Conservation (phyloP, 2,329 filamentous ascomycete species). For the Talaromyces sp. region DNA sequence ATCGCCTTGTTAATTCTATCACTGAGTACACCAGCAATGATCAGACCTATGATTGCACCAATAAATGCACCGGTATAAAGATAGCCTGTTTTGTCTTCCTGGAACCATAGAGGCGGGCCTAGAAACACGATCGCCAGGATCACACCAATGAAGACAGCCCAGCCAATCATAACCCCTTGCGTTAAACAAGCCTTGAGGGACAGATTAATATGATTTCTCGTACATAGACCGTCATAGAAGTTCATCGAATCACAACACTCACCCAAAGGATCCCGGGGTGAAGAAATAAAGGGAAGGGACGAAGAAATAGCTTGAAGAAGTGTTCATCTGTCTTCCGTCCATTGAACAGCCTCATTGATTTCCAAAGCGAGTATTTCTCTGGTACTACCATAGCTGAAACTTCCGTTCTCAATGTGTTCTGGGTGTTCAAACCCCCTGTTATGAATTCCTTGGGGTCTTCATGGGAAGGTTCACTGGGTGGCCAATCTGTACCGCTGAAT, state of each 20-base stretch:
- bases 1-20: constrained; percentile 72
- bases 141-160: constrained; percentile 91
- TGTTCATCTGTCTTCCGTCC: constrained; percentile 78
- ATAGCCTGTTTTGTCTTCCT: constrained; percentile 80
- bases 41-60: constrained; percentile 76
- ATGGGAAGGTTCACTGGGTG: constrained; percentile 9
- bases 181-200: constrained; percentile 62
- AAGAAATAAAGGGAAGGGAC: constrained; percentile 79
- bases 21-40: constrained; percentile 71
- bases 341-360: constrained; percentile 72
- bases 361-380: constrained; percentile 59
- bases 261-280: constrained; percentile 85
- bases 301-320: constrained; percentile 66
- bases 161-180: constrained; percentile 88
- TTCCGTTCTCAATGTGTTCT: constrained; percentile 13
- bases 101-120: constrained; percentile 78
- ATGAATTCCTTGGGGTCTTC: constrained; percentile 13
- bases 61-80: constrained; percentile 84
- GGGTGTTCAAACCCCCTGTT: background rate
- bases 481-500: constrained; percentile 15
- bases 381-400: constrained; percentile 26
- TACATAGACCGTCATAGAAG: too few species aligned
- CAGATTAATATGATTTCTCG: background rate
- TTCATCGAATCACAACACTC: constrained; percentile 34
- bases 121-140: constrained; percentile 82